These are phyloP conservation scores for Metarhizium brunneum DNA, from an alignment of 2,329 filamentous ascomycete genomes.

Conservation along the genomic window DNA sequence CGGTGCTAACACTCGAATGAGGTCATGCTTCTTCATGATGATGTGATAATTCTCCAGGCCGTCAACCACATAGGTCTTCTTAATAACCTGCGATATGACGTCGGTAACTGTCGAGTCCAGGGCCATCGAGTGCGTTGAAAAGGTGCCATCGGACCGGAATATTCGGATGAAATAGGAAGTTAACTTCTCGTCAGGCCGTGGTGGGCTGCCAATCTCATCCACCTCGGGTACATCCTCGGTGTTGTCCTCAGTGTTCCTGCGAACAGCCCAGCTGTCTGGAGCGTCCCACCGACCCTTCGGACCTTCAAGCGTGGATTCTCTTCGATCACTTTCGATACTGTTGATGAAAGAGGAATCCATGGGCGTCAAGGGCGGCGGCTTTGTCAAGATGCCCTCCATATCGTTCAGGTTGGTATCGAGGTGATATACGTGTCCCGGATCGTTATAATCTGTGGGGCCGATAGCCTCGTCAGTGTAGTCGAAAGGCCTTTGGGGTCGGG, in stretches of 20 bases:
- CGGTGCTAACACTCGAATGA: slow-evolving; percentile 69
- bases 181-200: slow-evolving; percentile 63
- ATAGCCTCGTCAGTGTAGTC: slow-evolving; percentile 51
- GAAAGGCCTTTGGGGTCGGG: slow-evolving; percentile 32
- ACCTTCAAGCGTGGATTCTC: slow-evolving; percentile 22
- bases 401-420: slow-evolving; percentile 83
- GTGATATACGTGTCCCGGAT: slow-evolving; percentile 56
- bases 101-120: slow-evolving; percentile 80
- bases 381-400: slow-evolving; percentile 83
- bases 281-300: slow-evolving; percentile 71
- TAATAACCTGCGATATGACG: slow-evolving; percentile 80
- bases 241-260: slow-evolving; percentile 59
- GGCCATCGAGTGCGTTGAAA: slow-evolving; percentile 79
- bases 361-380: slow-evolving; percentile 60
- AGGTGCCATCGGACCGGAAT: slow-evolving; percentile 88
- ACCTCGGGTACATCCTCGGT: slow-evolving; percentile 47
- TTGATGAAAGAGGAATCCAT: slow-evolving; percentile 49
- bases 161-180: slow-evolving; percentile 86
- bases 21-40: slow-evolving; percentile 85
- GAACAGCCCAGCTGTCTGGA: slow-evolving; percentile 94
- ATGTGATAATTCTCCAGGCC: slow-evolving; percentile 92
- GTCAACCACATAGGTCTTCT: slow-evolving; percentile 89
- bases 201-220: slow-evolving; percentile 59
- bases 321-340: slow-evolving; percentile 33
- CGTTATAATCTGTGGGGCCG: slow-evolving; percentile 49